Evolutionary conservation across 2,329 filamentous ascomycete species (phyloP), one percentile per base, ranked within the genome.

Genomic region (Aureobasidium vineae): DNA sequence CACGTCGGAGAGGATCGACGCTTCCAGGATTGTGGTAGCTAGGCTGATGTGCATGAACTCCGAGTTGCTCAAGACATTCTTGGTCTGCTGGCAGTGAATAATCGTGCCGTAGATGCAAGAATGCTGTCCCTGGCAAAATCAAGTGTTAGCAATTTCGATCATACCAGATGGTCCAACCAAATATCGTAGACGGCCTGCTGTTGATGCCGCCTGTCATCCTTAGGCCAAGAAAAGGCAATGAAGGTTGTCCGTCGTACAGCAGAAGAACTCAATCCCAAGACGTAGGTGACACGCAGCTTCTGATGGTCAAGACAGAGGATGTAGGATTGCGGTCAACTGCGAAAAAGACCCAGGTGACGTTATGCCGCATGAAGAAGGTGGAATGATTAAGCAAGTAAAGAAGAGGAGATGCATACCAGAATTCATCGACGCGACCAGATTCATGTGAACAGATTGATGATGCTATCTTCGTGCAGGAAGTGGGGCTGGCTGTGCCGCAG

Each of bases 1-100:
- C 81, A 77, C 82, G 82, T 72, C 82, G 80, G 73, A 79, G 77
- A 69, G 78, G 78, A 72, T 84, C 82, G 71, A 82, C 79, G 71
- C 78, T 75, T 65, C 69, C 71, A 69, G 73, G 73, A 73, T 72
- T 72, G 71, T 77, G 74, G 75, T 78, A 81, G 68, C 74, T 73
- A 69, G 72, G 75, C 75, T 80, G 79, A 76, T 80, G 76, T 74
- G 78, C 77, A 78, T 81, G 78, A 69, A 74, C 71, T 67, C 75
- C 73, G 72, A 80, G 79, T 64, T 79, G 77, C 67, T 81, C 78
- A 72, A 78, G 76, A 76, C 77, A 81, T 71, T 81, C 78, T 68
- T 79, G 75, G 67, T 81, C 80, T 26, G 53, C 19, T 23, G 52
- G 43, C n/a, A 59, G 43, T 26, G 41, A 43, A 38, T 28, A 59